Conservation (phyloP, 441 rosid species). For the Adansonia grandidieri region DNA sequence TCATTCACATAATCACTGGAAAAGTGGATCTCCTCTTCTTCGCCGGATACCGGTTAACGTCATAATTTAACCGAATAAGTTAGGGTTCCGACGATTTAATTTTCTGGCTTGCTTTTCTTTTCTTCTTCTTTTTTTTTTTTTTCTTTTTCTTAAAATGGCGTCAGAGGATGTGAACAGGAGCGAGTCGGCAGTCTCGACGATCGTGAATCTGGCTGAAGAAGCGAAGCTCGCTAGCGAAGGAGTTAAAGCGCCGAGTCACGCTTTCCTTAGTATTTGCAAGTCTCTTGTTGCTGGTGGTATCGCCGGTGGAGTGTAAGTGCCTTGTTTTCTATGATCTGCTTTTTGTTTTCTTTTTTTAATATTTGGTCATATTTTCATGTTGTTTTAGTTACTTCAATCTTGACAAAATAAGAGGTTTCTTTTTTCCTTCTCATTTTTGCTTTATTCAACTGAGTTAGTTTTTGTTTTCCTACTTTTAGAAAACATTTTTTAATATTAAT, state of each 20-base stretch:
- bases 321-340: background rate
- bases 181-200: slow-evolving; percentile 79
- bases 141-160: slow-evolving; percentile 51
- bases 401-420: background rate
- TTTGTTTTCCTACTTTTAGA: slow-evolving; percentile 2
- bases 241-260: slow-evolving; percentile 76
- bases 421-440: background rate
- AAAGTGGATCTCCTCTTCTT: background rate
- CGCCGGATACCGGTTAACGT: slow-evolving; percentile 24
- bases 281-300: slow-evolving; percentile 95
- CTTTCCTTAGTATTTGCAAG: slow-evolving; percentile 82
- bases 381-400: background rate
- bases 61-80: slow-evolving; percentile 20
- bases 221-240: slow-evolving; percentile 90
- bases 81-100: slow-evolving; percentile 22
- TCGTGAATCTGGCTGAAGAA: slow-evolving; percentile 93
- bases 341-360: background rate
- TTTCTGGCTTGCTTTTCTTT: background rate
- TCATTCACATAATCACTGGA: slow-evolving; percentile 1
- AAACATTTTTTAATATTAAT: background rate
- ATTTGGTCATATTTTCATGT: background rate
- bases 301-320: slow-evolving; percentile 95
- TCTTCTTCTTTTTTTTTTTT: background rate
- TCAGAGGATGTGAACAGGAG: slow-evolving; percentile 89
- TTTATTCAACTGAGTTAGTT: background rate